Conservation (phyloP, 2,329 filamentous ascomycete species). For the Rachicladosporium sp. region DNA sequence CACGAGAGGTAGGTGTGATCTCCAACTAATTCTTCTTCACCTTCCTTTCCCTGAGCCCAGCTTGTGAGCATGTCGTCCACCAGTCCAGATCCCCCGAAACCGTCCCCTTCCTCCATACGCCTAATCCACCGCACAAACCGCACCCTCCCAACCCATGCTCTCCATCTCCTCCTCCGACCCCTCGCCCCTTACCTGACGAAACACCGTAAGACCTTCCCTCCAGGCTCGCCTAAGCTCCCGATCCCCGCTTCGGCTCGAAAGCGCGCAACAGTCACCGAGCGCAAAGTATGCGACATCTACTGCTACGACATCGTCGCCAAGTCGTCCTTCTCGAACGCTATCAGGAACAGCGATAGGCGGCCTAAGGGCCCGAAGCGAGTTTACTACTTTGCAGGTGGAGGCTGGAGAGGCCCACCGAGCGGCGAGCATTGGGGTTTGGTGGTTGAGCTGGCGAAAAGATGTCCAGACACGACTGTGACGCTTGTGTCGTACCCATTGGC, state of each 20-base stretch:
- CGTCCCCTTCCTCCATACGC: constrained; percentile 15
- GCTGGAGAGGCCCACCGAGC: constrained; percentile 41
- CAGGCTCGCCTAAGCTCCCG: constrained; percentile 29
- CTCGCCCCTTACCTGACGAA: constrained; percentile 26
- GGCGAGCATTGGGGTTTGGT: constrained; percentile 42
- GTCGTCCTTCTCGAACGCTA: background rate
- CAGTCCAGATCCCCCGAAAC: background rate
- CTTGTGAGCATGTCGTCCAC: no score
- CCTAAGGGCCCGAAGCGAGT: constrained; percentile 22
- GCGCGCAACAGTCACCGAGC: constrained; percentile 27
- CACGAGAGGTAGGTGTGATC: no score
- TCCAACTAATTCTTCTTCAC: no score
- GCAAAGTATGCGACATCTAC: constrained; percentile 30
- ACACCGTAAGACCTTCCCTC: constrained; percentile 19
- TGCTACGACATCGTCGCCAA: constrained; percentile 33
- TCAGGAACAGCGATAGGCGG: constrained; percentile 6
- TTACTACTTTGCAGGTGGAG: constrained; percentile 46
- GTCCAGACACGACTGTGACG: constrained; percentile 29
- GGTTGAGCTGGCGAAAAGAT: constrained; percentile 31
- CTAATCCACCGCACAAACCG: constrained; percentile 28
- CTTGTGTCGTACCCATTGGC: constrained; percentile 44
- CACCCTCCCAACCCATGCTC: constrained; percentile 21
- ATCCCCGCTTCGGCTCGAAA: constrained; percentile 23
- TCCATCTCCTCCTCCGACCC: constrained; percentile 27
- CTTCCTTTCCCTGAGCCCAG: no score